Percentiles rank a stretch among this genome's conserved stretches.
Evolutionary conservation across 164 flowering plant species (phyloP).

Genomic region (Sextonia rubra): DNA sequence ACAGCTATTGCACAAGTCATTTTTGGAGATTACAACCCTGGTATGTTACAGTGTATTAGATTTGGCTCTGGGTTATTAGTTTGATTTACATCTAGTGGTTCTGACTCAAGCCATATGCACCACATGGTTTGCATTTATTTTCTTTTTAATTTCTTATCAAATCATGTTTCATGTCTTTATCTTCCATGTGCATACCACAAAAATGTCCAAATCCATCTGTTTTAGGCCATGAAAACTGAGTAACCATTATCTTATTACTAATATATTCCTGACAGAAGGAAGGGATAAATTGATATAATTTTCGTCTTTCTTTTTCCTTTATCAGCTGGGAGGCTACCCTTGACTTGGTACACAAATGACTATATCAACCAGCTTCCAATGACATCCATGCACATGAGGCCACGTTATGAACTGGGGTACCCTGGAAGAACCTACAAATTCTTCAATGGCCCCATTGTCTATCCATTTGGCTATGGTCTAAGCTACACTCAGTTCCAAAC

Average conservation of each 20-base stretch:
- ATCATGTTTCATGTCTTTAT: background rate
- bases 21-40: constrained; percentile 37
- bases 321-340: constrained; percentile 37
- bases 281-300: background rate
- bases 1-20: constrained; percentile 62
- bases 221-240: background rate
- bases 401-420: constrained; percentile 16
- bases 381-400: constrained; percentile 42
- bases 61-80: background rate
- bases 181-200: background rate
- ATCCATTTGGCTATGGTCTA: constrained; percentile 37
- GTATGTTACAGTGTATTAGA: background rate
- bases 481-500: constrained; percentile 33
- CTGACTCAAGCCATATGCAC: background rate
- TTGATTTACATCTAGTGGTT: background rate
- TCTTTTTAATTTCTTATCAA: background rate
- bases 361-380: constrained; percentile 28
- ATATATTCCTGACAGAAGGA: too few species aligned
- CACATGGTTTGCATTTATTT: too few species aligned
- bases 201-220: background rate
- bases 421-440: constrained; percentile 49
- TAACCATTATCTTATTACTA: background rate
- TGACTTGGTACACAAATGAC: constrained; percentile 33
- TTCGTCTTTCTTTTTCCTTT: background rate
- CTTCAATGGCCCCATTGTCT: constrained; percentile 32